Base-by-base conservation (phyloP, 305 asterid species). In the Ajuga reptans region DNA sequence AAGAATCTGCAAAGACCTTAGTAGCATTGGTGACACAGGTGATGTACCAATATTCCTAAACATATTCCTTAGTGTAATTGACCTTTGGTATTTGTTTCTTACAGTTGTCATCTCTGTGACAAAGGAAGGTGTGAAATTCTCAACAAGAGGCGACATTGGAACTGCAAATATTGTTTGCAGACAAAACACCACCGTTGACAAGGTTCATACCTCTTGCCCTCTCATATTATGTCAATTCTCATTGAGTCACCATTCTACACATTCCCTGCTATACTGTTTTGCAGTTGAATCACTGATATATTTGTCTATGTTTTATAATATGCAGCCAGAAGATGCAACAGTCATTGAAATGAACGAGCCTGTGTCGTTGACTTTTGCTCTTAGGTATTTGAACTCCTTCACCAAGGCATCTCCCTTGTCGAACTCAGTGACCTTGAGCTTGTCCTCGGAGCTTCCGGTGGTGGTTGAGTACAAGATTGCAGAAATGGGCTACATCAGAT, bases 1-100 rank as follows among this genome's bases (percentile, higher is more conserved):
- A 9, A 84, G 96, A 72, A 92, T 90, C 49, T 92, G 94, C 36
- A 92, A 79, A 68, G 95, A 92, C 80, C 96, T 90, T 15, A 92
- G 97, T 62, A 88, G 95, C 54, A 87, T 92, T 76, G 98, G 97
- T 42, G 99, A 90, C 67, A 87, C 97, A 69, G 97, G 98, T 92
- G 39, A 77, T 45, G 4, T n/a, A 1, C 24, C 0, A 14, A 3
- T 43, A 9, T 9, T 9, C 17, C 9, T 17, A 8, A 5, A 11
- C 2, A 1, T 7, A 53, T 6, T 18, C 11, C 24, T 6, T 69
- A 9, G 8, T 16, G 60, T 46, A 33, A 18, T 46, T 49, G 42
- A 69, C 21, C 6, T 45, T 41, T 24, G 0, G 2, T 15, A 17
- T 51, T 9, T 56, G 61, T 61, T 52, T 33, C 12, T 33, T 85